phyloP scores from a whole-genome alignment of 2,329 filamentous ascomycete genomes.

The Fusarium sp. region DNA sequence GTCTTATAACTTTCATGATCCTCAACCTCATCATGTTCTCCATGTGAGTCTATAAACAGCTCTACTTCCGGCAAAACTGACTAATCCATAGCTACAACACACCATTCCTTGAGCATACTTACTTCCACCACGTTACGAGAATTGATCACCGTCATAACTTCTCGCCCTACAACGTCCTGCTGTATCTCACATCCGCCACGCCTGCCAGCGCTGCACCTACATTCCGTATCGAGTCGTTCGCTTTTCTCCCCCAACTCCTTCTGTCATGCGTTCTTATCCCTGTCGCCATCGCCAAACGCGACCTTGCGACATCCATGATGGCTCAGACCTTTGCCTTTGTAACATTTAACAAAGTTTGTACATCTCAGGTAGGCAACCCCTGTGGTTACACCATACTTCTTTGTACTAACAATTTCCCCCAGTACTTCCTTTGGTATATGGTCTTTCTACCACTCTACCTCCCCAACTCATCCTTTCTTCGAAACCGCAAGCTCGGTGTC shows the following conservation, averaged over 20 bases:
- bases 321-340: constrained; percentile 98
- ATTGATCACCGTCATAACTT: constrained; percentile 99
- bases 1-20: constrained; percentile 77
- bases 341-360: constrained; percentile 98
- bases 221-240: constrained; percentile 77
- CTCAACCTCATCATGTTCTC: constrained; percentile 86
- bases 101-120: constrained; percentile 90
- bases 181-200: constrained; percentile 85
- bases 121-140: constrained; percentile 90
- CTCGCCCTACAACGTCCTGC: constrained; percentile 91
- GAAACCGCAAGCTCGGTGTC: constrained; percentile 71
- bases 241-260: constrained; percentile 89
- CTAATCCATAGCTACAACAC: constrained; percentile 73
- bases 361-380: constrained; percentile 80
- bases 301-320: constrained; percentile 86
- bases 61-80: constrained; percentile 1
- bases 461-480: constrained; percentile 80
- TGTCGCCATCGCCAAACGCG: constrained; percentile 80
- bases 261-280: constrained; percentile 84
- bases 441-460: constrained; percentile 93
- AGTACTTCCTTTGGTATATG: constrained; percentile 99
- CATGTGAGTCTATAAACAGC: constrained; percentile 63
- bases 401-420: constrained; percentile 24
- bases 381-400: background rate
- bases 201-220: constrained; percentile 53